Evolutionary conservation across 1,284 basidiomycete species (phyloP).

Genomic region (Cutaneotrichosporon sp.): DNA sequence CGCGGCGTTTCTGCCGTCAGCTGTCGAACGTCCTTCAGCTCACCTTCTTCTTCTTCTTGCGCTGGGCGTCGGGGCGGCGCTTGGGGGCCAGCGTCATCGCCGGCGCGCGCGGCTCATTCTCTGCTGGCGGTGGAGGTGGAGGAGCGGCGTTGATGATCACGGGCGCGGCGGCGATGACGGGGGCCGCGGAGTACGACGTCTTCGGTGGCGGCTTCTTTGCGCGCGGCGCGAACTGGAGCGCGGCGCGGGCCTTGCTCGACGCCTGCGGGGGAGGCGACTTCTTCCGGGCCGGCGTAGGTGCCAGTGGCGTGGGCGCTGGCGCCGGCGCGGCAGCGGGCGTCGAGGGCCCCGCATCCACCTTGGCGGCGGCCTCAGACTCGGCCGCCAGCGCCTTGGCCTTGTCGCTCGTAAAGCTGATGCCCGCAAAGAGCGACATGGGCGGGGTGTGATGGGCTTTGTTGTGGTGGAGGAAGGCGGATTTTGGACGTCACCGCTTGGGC

Average conservation of each 20-base stretch:
- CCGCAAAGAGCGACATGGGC: slow-evolving; percentile 49
- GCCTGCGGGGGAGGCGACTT: not conserved
- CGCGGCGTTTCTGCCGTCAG: slow-evolving; percentile 17
- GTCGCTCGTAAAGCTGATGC: slow-evolving; percentile 44
- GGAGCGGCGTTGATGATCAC: slow-evolving; percentile 10
- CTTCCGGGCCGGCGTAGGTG: not conserved
- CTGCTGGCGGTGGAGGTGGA: slow-evolving; percentile 1
- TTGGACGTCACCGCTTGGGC: not conserved
- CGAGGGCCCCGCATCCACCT: not conserved
- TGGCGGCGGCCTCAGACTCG: slow-evolving; percentile 14
- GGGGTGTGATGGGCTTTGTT: not conserved
- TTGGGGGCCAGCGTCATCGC: slow-evolving; percentile 43
- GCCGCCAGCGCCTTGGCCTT: slow-evolving; percentile 26
- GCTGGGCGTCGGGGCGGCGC: slow-evolving; percentile 11
- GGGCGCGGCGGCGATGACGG: slow-evolving; percentile 19
- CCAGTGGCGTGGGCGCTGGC: not conserved
- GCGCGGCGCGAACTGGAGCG: slow-evolving; percentile 50
- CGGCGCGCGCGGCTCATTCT: slow-evolving; percentile 32
- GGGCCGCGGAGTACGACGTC: slow-evolving; percentile 19
- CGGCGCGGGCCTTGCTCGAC: slow-evolving; percentile 9
- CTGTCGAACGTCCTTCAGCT: not conserved
- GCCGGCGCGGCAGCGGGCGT: not conserved
- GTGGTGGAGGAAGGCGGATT: slow-evolving; percentile 2
- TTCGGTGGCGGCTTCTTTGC: slow-evolving; percentile 35
- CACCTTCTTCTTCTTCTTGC: slow-evolving; percentile 46